Evolutionary conservation across 2,329 filamentous ascomycete genomes (phyloP).

Genomic region (Westerdykella sp.): DNA sequence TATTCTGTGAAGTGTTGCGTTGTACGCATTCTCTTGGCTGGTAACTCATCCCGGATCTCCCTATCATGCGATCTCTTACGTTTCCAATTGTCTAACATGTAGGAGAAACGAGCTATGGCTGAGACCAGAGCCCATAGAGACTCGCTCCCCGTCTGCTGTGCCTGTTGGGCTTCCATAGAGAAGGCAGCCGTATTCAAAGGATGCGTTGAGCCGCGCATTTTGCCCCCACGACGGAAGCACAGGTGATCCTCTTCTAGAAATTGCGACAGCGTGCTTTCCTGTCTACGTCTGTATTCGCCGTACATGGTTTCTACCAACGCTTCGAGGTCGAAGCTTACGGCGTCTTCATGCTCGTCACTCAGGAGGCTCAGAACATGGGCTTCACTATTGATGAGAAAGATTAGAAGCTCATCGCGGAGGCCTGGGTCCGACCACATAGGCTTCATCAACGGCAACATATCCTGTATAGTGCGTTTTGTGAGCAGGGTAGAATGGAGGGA

Average conservation of each 20-base stretch:
- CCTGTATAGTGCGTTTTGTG: slow-evolving; percentile 53
- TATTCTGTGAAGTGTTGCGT: slow-evolving; percentile 37
- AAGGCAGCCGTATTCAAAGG: slow-evolving; percentile 25
- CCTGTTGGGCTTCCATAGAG: slow-evolving; percentile 25
- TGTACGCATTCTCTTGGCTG: slow-evolving; percentile 35
- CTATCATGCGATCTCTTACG: slow-evolving; percentile 11
- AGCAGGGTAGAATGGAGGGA: slow-evolving; percentile 63
- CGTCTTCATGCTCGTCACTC: slow-evolving; percentile 15
- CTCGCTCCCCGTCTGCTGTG: slow-evolving; percentile 23
- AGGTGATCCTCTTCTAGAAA: slow-evolving; percentile 71
- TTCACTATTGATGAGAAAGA: slow-evolving; percentile 58
- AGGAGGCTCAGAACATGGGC: slow-evolving; percentile 36
- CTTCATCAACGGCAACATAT: slow-evolving; percentile 64
- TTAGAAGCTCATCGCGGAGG: slow-evolving; percentile 68
- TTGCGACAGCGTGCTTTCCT: slow-evolving; percentile 41
- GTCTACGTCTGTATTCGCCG: slow-evolving; percentile 67
- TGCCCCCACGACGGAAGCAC: slow-evolving; percentile 40
- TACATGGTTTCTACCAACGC: slow-evolving; percentile 66
- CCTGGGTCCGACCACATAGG: slow-evolving; percentile 63
- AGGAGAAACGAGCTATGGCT: slow-evolving; percentile 36
- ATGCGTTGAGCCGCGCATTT: slow-evolving; percentile 23
- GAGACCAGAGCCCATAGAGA: slow-evolving; percentile 35
- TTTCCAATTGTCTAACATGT: slow-evolving; percentile 27
- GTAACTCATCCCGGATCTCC: slow-evolving; percentile 15
- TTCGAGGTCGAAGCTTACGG: slow-evolving; percentile 45